Conservation (phyloP, 257 asterid genomes). For the Fraxinus americana region DNA sequence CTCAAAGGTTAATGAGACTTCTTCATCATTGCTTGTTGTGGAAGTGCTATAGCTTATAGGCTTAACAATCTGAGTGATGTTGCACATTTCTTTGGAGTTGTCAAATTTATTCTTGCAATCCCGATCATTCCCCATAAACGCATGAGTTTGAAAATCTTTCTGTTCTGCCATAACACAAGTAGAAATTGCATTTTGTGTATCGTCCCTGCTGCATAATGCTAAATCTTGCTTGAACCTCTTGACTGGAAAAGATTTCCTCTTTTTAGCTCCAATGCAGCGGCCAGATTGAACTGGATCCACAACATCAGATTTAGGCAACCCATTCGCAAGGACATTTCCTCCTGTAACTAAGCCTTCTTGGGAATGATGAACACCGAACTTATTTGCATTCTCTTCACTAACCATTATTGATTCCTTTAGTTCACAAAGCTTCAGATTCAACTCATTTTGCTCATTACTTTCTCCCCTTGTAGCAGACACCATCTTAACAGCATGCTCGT, state of each 20-base stretch:
- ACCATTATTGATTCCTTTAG: constrained; percentile 43
- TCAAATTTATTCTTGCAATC: constrained; percentile 44
- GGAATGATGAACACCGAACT: constrained; percentile 24
- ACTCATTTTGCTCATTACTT: constrained; percentile 47
- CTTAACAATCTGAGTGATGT: constrained; percentile 65
- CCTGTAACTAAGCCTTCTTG: constrained; percentile 32
- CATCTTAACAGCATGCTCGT: constrained; percentile 42
- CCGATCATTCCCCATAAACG: constrained; percentile 30
- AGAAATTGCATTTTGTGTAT: constrained; percentile 36
- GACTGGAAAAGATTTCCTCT: constrained; percentile 90
- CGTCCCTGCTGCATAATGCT: constrained; percentile 36
- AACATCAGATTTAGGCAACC: constrained; percentile 44
- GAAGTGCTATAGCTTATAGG: constrained; percentile 69
- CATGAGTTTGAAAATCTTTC: constrained; percentile 35
- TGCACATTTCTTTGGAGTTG: constrained; percentile 47
- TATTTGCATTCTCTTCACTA: constrained; percentile 32
- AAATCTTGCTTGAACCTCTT: constrained; percentile 78
- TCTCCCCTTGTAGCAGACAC: constrained; percentile 31
- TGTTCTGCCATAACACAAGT: constrained; percentile 35
- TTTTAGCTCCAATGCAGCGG: constrained; percentile 78
- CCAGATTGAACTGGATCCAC: constrained; percentile 43
- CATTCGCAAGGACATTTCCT: constrained; percentile 36
- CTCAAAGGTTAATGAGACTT: constrained; percentile 69
- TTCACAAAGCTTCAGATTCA: constrained; percentile 65
- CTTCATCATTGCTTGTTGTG: constrained; percentile 52